Evolutionary conservation across 495 filamentous ascomycete species (phyloP), one percentile per base, ranked within the genome.

Genomic region (Copromyces sp.): DNA sequence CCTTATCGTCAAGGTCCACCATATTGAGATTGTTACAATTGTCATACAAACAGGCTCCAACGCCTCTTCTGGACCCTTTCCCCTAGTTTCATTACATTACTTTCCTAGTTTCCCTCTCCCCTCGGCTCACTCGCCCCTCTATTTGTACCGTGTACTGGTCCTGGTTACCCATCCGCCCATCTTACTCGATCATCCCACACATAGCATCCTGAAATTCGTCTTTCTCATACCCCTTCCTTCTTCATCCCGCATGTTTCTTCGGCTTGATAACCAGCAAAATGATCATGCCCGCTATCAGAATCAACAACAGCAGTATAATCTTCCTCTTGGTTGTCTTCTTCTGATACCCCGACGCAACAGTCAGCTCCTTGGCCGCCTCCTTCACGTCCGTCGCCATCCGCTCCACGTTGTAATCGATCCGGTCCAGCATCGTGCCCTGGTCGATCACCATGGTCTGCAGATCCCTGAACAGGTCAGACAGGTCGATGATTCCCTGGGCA

Each of bases 391-490:
- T 89, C 14, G 87, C 89, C 94, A 98, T 97, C 72, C 88, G 86
- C 83, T 99, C 95, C 42, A 99, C 92, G 79, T 99, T 99, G 83
- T 97, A 99, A 79, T 99, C 95, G 77, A 99, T 98, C 42, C 95
- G 88, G 82, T 99, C 95, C 32, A 99, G 88, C 91, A 99, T 94
- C 38, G 93, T 98, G 14, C 95, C 95, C 82, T 99, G 95, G 80
- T 99, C 95, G 73, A 99, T 99, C 71, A 99, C 91, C 94, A 99
- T 97, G 29, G 86, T 89, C 78, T 99, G 96, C 24, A 99, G 82
- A 74, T 98, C 96, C 65, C 95, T 93, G 85, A 99, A 99, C 47
- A 99, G 94, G 78, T 97, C 94, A 1, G 94, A 91, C 3, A 99
- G 86, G 75, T 98, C 96, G 77, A 99, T 97, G 80, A 99, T 97